phyloP scores from a whole-genome alignment of 2,329 filamentous ascomycete genomes.

The Dendryphion nanum region DNA sequence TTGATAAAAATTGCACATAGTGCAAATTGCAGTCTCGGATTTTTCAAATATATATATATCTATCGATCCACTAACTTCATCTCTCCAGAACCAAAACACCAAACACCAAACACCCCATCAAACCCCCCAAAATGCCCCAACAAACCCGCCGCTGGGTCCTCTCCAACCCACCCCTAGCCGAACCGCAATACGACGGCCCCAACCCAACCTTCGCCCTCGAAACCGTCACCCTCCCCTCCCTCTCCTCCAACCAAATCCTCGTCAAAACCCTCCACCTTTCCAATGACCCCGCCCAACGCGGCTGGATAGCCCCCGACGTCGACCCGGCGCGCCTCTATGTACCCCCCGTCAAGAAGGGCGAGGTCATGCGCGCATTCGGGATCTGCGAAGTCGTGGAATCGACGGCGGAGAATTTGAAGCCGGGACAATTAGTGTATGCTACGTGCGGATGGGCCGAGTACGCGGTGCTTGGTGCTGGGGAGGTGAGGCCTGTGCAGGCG shows the following conservation, averaged over 20 bases:
- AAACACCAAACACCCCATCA: no score
- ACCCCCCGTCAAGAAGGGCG: constrained; percentile 43
- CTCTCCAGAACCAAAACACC: no score
- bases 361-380: constrained; percentile 62
- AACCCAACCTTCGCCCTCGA: constrained; percentile 43
- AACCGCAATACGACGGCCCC: constrained; percentile 36
- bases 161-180: constrained; percentile 37
- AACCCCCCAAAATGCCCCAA: no score
- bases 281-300: constrained; percentile 55
- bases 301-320: constrained; percentile 46
- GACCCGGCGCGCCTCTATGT: constrained; percentile 48
- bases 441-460: constrained; percentile 65
- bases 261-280: constrained; percentile 49
- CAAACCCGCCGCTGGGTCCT: constrained; percentile 47
- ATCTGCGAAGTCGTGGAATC: constrained; percentile 62
- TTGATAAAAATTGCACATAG: no score
- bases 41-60: no score
- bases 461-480: constrained; percentile 48
- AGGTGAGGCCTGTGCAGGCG: constrained; percentile 27
- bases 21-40: no score
- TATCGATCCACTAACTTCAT: no score
- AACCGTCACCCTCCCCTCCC: constrained; percentile 33
- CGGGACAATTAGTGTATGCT: constrained; percentile 58
- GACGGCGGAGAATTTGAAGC: constrained; percentile 52
- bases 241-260: constrained; percentile 44